phyloP scores from a whole-genome alignment of 148 eudicot genomes.

The Pouteria glomerata region DNA sequence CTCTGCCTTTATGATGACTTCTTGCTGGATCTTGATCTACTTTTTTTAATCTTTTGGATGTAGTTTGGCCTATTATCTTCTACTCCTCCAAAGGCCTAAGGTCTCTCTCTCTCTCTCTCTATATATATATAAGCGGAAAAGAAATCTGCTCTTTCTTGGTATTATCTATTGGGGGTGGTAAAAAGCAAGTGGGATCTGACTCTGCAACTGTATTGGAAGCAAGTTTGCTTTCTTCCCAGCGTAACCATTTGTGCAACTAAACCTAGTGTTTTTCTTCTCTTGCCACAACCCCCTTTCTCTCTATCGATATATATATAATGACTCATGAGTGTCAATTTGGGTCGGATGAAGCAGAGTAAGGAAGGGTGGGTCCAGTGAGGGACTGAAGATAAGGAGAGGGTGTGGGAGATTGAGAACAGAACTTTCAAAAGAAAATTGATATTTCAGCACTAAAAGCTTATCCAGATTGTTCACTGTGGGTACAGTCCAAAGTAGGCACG shows the following conservation, averaged over 20 bases:
- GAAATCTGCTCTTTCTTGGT: neutral
- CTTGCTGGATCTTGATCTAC: neutral
- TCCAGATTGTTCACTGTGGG: no score
- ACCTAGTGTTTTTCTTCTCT: neutral
- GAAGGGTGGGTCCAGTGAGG: neutral
- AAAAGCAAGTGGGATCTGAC: slow-evolving; percentile 41
- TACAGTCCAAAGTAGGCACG: no score
- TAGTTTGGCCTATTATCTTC: neutral
- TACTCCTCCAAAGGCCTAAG: neutral
- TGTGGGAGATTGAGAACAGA: no score
- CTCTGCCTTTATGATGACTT: neutral
- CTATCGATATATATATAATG: neutral
- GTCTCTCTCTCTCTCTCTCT: neutral
- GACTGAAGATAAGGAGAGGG: neutral
- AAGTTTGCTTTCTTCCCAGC: slow-evolving; percentile 6
- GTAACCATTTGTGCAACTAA: slow-evolving; percentile 29
- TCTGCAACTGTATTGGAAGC: slow-evolving; percentile 20
- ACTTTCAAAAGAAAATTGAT: no score
- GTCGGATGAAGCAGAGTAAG: neutral
- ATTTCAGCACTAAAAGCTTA: no score
- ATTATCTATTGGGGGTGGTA: neutral
- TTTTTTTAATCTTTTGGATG: neutral
- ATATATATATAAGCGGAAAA: neutral
- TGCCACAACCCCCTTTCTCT: neutral
- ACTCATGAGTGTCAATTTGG: neutral